Evolutionary conservation across 805 yeast genomes (phyloP), one percentile per base, ranked within the genome.

Genomic region (Candida stauntonica): DNA sequence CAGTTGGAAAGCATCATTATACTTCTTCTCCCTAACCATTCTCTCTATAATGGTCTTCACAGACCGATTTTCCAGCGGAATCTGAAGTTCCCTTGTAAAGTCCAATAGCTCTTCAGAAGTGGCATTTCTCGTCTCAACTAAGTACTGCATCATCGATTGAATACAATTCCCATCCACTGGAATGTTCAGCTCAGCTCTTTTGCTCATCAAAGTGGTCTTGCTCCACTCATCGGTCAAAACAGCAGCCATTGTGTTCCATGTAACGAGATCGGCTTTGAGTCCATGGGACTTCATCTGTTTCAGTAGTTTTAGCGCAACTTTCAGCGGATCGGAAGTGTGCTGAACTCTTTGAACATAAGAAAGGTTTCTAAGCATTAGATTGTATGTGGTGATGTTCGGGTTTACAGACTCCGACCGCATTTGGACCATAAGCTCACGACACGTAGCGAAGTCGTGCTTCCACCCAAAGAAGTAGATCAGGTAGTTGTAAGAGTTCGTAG

Each of bases 301-400:
- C 29, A 69, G 46, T 27, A 58, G 54, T 26, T 48, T 60, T 5
- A 53, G 32, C 4, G 63, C 46, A 17, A 61, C 58, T 11, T 44
- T 43, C 29, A 52, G 50, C 3, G 60, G 58, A 15, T 55, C 60
- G 5, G 48, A 30, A 39, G 55, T 55, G 29, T 53, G 58, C 20
- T 61, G 52, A 3, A 58, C 49, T 7, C 54, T 51, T 14, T 59
- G 55, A 21, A 55, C 52, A 7, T 51, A 51, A 4, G 58, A 23
- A 7, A 67, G 33, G 16, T 55, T 58, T 12, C 54, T 46, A 8
- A 70, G 33, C 52, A 70, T 47, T 12, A 63, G 44, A 45, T 70
- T 70, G 38, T 61, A 66, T 1, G 72, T 68, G 3, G 52, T 55
- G 4, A 66, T 55, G 41, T 64, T 62, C 14, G 69, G 69, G 7